Conservation (phyloP, 768 basidiomycete genomes). For the Cystobasidium onofrii region DNA sequence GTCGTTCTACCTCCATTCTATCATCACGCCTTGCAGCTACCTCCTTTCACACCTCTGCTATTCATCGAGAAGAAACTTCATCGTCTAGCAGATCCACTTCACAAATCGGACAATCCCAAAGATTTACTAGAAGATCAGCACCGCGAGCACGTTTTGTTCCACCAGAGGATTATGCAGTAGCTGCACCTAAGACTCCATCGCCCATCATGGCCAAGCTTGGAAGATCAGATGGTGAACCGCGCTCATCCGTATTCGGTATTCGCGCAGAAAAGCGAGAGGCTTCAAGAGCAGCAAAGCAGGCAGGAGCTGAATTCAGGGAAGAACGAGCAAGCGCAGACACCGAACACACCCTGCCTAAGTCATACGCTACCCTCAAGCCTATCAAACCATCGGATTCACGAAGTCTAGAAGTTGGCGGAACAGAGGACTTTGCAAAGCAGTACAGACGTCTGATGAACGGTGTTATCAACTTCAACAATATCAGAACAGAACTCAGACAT, state of each 20-base stretch:
- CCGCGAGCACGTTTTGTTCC: not conserved
- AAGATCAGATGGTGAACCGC: not conserved
- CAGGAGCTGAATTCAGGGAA: not conserved
- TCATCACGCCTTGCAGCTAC: not conserved
- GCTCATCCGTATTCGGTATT: not conserved
- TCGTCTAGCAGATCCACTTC: not conserved
- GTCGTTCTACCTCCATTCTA: not conserved
- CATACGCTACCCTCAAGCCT: not conserved
- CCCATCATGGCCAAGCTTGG: too few species aligned
- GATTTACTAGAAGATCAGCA: not conserved
- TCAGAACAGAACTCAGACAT: conserved; percentile 17
- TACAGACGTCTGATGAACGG: conserved; percentile 16
- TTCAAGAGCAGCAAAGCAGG: not conserved
- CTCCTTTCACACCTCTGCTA: not conserved
- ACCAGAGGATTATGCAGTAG: not conserved
- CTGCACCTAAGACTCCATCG: not conserved
- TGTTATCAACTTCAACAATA: conserved; percentile 7
- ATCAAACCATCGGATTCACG: conserved; percentile 7
- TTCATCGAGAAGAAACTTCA: not conserved
- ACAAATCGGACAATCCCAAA: not conserved
- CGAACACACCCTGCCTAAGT: not conserved
- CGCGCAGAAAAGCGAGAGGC: not conserved
- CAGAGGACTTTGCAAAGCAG: not conserved
- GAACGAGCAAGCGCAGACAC: not conserved
- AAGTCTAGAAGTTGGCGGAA: not conserved